phyloP scores from a whole-genome alignment of 768 basidiomycete genomes.

The Jaapia argillacea region DNA sequence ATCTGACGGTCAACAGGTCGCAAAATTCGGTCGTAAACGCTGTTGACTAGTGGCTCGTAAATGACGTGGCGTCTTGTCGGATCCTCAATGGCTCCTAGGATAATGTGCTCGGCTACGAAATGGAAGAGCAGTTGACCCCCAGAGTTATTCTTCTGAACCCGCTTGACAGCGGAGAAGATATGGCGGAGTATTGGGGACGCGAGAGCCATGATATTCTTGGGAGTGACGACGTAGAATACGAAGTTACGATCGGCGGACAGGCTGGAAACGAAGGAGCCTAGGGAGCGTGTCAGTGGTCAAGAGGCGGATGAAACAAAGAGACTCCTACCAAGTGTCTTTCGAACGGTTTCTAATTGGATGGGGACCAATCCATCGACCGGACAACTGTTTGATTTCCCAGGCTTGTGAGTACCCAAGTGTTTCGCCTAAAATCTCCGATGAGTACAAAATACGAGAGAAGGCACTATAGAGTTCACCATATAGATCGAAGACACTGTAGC shows the following conservation, averaged over 20 bases:
- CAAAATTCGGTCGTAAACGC: conserved; percentile 65
- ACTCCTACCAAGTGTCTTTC: conserved; percentile 50
- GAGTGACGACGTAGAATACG: conserved; percentile 63
- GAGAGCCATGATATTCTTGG: conserved; percentile 48
- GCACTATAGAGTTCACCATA: conserved; percentile 33
- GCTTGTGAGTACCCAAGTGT: conserved; percentile 46
- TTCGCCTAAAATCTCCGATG: conserved; percentile 33
- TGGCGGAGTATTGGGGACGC: conserved; percentile 61
- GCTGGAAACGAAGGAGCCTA: conserved; percentile 40
- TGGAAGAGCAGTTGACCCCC: conserved; percentile 53
- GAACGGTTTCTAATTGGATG: conserved; percentile 58
- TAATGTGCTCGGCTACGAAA: conserved; percentile 58
- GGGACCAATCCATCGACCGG: conserved; percentile 48
- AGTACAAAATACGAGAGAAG: conserved; percentile 5
- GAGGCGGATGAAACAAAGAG: not conserved
- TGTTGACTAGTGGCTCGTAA: conserved; percentile 42
- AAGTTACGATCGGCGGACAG: conserved; percentile 32
- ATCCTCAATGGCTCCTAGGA: conserved; percentile 37
- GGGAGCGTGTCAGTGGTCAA: not conserved
- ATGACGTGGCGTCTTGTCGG: conserved; percentile 30
- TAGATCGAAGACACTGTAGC: conserved; percentile 41
- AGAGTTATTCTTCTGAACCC: conserved; percentile 36
- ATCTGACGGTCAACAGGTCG: conserved; percentile 50
- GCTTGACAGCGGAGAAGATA: conserved; percentile 53
- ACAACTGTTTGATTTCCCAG: conserved; percentile 39